phyloP scores from a whole-genome alignment of 768 basidiomycete genomes.

The Inosperma sp. region DNA sequence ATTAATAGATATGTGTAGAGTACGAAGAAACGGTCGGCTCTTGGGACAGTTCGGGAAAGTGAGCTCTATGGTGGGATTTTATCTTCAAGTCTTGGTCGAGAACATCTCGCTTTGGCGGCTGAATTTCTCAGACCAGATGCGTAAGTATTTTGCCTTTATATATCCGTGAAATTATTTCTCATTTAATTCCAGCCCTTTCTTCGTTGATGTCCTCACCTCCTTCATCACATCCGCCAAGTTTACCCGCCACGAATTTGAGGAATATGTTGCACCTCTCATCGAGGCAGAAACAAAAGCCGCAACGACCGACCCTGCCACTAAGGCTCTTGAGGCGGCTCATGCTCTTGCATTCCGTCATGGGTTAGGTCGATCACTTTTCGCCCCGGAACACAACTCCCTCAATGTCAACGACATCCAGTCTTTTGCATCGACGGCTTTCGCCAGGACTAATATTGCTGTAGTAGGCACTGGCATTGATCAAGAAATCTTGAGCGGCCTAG shows the following conservation, averaged over 20 bases:
- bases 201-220: conserved; percentile 84
- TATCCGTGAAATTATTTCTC: conserved; percentile 3
- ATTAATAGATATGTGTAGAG: conserved; percentile 47
- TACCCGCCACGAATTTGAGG: conserved; percentile 71
- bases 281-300: conserved; percentile 65
- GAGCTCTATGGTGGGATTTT: conserved; percentile 93
- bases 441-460: conserved; percentile 76
- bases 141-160: conserved; percentile 49
- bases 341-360: conserved; percentile 89
- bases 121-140: conserved; percentile 95
- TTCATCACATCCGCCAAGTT: conserved; percentile 80
- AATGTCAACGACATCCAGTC: conserved; percentile 66
- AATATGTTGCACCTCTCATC: conserved; percentile 68
- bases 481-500: conserved; percentile 61
- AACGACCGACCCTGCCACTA: conserved; percentile 52
- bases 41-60: conserved; percentile 87
- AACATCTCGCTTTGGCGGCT: conserved; percentile 89
- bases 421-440: conserved; percentile 70
- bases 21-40: conserved; percentile 77
- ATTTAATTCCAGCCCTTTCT: conserved; percentile 59
- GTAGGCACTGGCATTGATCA: conserved; percentile 84
- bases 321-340: conserved; percentile 86
- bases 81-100: conserved; percentile 77
- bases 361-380: conserved; percentile 87
- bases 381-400: conserved; percentile 61